Percentiles rank a stretch among this genome's conserved stretches.
Conservation (phyloP, 768 basidiomycete species). For the Glaciozyma martinii region DNA sequence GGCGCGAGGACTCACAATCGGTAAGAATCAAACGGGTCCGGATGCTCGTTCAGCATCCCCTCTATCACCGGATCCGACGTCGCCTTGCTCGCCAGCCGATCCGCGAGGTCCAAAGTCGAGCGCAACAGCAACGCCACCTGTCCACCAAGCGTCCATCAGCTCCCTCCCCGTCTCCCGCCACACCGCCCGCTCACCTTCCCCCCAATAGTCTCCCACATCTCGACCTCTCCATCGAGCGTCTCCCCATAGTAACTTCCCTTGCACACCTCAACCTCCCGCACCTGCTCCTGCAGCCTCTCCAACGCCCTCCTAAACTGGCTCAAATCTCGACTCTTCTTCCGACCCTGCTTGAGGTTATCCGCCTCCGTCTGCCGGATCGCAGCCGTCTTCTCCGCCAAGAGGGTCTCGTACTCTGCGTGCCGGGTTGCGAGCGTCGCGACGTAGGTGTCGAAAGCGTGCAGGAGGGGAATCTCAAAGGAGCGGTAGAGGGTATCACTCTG, state of each 20-base stretch:
- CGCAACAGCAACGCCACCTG: conserved; percentile 26
- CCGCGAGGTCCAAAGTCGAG: conserved; percentile 28
- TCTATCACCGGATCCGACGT: conserved; percentile 30
- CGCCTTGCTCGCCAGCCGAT: conserved; percentile 29
- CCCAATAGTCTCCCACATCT: conserved; percentile 26
- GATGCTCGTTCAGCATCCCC: conserved; percentile 27
- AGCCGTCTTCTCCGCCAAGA: conserved; percentile 23
- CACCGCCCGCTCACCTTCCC: conserved; percentile 14
- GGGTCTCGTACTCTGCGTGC: conserved; percentile 29
- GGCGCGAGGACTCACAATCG: not conserved
- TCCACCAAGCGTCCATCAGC: not conserved
- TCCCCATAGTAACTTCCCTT: conserved; percentile 28
- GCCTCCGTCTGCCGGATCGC: conserved; percentile 29
- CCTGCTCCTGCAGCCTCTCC: conserved; percentile 29
- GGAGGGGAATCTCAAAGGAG: conserved; percentile 28
- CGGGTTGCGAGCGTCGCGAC: conserved; percentile 17
- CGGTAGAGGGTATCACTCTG: conserved; percentile 33
- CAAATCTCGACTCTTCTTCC: conserved; percentile 30
- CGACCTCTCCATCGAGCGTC: conserved; percentile 20
- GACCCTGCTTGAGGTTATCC: conserved; percentile 27
- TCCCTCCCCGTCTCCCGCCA: not conserved
- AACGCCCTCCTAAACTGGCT: conserved; percentile 28
- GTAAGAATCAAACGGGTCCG: conserved; percentile 30
- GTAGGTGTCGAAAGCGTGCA: conserved; percentile 28
- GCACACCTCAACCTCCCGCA: conserved; percentile 30